Conservation (phyloP, 2,329 filamentous ascomycete genomes). For the Penicillium sp. region DNA sequence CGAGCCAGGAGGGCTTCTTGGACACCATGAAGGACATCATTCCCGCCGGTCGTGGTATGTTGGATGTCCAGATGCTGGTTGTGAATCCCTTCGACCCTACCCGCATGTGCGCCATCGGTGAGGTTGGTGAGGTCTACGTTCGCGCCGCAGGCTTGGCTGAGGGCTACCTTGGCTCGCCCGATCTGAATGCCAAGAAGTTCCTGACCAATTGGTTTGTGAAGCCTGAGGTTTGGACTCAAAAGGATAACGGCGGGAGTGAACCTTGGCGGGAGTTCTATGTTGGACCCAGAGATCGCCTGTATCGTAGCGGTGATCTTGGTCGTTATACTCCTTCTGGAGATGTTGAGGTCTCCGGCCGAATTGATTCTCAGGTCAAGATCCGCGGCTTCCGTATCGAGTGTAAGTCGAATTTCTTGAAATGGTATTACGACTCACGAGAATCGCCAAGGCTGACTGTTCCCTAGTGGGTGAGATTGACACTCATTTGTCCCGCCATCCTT, state of each 20-base stretch:
- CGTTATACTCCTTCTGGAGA: conserved; percentile 69
- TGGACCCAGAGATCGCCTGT: conserved; percentile 81
- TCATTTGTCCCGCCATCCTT: conserved; percentile 70
- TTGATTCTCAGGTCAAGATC: conserved; percentile 92
- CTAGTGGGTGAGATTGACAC: conserved; percentile 81
- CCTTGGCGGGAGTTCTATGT: conserved; percentile 78
- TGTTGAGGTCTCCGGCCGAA: conserved; percentile 76
- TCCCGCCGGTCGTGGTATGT: conserved; percentile 82
- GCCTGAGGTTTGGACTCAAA: conserved; percentile 66
- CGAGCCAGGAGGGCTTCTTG: conserved; percentile 63
- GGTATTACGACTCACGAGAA: neutral
- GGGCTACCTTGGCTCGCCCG: conserved; percentile 66
- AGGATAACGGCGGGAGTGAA: conserved; percentile 60
- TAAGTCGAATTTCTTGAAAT: neutral
- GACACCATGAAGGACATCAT: conserved; percentile 72
- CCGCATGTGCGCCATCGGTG: conserved; percentile 74
- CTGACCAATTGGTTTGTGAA: conserved; percentile 85
- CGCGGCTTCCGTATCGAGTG: conserved; percentile 91
- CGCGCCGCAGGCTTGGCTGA: conserved; percentile 82
- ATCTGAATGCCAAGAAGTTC: conserved; percentile 75
- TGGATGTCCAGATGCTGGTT: conserved; percentile 84
- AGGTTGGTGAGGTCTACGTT: conserved; percentile 82
- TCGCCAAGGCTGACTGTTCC: neutral
- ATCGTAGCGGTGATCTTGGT: conserved; percentile 85
- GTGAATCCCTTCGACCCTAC: conserved; percentile 69